Conservation (phyloP, 306 rosid species). For the Vachellia pachyceras region DNA sequence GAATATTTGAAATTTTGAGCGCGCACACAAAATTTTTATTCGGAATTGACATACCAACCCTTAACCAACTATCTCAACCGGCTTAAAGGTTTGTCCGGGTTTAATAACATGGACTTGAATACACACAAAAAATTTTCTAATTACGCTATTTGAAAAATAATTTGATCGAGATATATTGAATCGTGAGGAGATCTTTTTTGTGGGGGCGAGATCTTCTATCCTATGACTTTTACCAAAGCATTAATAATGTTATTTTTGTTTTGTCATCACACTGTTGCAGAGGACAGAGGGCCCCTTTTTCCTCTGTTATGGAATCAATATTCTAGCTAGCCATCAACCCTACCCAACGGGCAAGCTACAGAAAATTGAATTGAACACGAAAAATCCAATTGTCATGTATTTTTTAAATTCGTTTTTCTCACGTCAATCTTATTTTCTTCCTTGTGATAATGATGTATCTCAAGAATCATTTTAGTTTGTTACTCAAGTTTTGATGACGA, state of each 20-base stretch:
- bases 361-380: background rate
- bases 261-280: conserved; percentile 46
- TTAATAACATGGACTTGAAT: too few relatives aligned
- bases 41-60: too few relatives aligned
- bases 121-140: too few relatives aligned
- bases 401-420: background rate
- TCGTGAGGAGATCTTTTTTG: conserved; percentile 51
- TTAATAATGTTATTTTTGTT: conserved; percentile 26
- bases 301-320: conserved; percentile 35
- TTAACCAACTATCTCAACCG: too few relatives aligned
- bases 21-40: too few relatives aligned
- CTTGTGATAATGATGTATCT: background rate
- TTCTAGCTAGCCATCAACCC: conserved; percentile 27
- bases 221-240: conserved; percentile 41
- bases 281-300: conserved; percentile 46
- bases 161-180: too few relatives aligned
- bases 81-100: too few relatives aligned
- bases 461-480: background rate
- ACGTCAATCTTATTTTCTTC: background rate
- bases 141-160: too few relatives aligned
- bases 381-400: background rate
- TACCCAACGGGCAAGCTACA: background rate
- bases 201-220: conserved; percentile 45
- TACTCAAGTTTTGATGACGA: background rate
- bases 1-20: too few relatives aligned